Conservation (phyloP, 2,329 filamentous ascomycete genomes). For the Fusarium virguliforme region DNA sequence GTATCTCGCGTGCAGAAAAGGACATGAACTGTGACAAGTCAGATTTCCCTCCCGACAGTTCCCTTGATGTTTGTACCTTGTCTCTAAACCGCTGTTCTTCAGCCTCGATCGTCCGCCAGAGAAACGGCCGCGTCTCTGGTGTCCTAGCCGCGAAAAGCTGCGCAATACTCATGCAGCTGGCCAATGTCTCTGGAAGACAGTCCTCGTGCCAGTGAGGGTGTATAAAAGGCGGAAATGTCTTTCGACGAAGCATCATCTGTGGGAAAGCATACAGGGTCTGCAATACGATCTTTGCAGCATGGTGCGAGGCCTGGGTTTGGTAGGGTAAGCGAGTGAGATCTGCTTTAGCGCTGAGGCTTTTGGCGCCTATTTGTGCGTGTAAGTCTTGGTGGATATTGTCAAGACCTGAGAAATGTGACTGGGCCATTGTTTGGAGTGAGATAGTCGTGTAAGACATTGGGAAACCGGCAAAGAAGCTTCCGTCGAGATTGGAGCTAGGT, state of each 20-base stretch:
- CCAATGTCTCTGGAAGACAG: constrained; percentile 42
- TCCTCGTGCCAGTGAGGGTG: constrained; percentile 49
- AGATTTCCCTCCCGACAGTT: background rate
- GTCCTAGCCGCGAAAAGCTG: constrained; percentile 48
- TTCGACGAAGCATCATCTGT: constrained; percentile 53
- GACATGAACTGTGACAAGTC: constrained; percentile 18
- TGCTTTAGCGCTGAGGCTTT: constrained; percentile 5
- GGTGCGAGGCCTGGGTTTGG: constrained; percentile 20
- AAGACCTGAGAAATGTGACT: background rate
- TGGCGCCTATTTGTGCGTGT: background rate
- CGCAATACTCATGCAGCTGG: constrained; percentile 49
- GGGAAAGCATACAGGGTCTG: constrained; percentile 52
- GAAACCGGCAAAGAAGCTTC: background rate
- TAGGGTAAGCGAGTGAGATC: constrained; percentile 39
- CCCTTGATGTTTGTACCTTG: constrained; percentile 24
- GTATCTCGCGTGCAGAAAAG: constrained; percentile 26
- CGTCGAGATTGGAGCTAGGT: background rate
- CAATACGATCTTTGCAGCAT: constrained; percentile 45
- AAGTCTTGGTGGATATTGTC: too few relatives aligned
- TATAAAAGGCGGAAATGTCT: constrained; percentile 54
- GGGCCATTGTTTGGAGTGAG: background rate
- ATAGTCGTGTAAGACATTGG: rapidly evolving
- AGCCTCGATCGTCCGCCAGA: constrained; percentile 50
- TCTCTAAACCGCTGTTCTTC: constrained; percentile 47
- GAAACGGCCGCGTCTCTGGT: constrained; percentile 43